phyloP scores from a whole-genome alignment of 2,329 filamentous ascomycete genomes.

The Biscogniauxia marginata region DNA sequence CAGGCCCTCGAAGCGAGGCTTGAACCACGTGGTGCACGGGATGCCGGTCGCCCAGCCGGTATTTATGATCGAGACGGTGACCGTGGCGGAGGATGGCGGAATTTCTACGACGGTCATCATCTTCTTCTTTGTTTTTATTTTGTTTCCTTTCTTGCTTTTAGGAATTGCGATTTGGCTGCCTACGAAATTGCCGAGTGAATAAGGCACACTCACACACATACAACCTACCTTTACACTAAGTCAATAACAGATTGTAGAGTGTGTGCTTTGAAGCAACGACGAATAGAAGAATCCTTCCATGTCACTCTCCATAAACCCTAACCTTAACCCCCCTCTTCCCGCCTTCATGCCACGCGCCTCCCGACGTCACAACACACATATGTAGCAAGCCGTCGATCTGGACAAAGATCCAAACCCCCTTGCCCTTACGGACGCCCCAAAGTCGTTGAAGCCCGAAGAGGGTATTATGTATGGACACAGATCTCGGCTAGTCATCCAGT shows the following conservation, averaged over 20 bases:
- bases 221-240: too few relatives aligned
- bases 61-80: neutral
- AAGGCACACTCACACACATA: too few relatives aligned
- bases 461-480: too few relatives aligned
- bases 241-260: too few relatives aligned
- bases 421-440: too few relatives aligned
- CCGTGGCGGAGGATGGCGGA: neutral
- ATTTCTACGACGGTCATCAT: neutral
- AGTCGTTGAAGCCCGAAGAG: too few relatives aligned
- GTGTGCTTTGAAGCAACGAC: too few relatives aligned
- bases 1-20: conserved; percentile 2
- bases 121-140: neutral
- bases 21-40: conserved; percentile 1
- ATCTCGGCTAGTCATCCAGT: too few relatives aligned
- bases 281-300: neutral
- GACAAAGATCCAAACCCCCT: too few relatives aligned
- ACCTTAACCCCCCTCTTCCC: neutral
- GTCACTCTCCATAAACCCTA: neutral
- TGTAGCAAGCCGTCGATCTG: neutral
- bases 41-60: neutral
- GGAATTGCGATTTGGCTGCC: too few relatives aligned
- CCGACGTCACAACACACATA: neutral
- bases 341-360: neutral
- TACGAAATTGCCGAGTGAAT: too few relatives aligned
- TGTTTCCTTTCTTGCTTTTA: neutral